Conservation (phyloP, 2,329 filamentous ascomycete species). For the Fusarium torulosum region DNA sequence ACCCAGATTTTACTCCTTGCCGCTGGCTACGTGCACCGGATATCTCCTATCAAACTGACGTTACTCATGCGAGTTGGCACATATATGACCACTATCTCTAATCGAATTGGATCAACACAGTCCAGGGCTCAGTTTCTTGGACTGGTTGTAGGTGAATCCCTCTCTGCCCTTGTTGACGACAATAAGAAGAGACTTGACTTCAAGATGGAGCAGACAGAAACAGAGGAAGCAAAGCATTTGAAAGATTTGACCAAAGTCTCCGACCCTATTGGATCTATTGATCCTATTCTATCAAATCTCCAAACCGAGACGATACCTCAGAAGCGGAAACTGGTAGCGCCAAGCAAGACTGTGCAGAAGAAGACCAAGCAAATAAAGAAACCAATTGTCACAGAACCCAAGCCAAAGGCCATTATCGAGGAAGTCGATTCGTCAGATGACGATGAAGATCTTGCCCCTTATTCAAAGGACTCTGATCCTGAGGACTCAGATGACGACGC, state of each 20-base stretch:
- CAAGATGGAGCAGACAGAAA: conserved; percentile 81
- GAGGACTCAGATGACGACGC: conserved; percentile 96
- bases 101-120: conserved; percentile 83
- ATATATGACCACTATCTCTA: conserved; percentile 86
- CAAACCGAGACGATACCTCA: conserved; percentile 1
- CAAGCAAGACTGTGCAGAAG: conserved; percentile 19
- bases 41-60: conserved; percentile 73
- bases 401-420: conserved; percentile 68
- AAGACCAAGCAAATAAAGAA: conserved; percentile 51
- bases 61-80: conserved; percentile 77
- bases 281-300: conserved; percentile 59
- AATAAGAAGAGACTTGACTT: conserved; percentile 83
- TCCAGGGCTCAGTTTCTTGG: conserved; percentile 83
- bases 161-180: conserved; percentile 74
- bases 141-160: conserved; percentile 84
- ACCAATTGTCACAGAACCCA: conserved; percentile 47
- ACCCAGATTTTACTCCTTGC: conserved; percentile 82
- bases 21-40: conserved; percentile 79
- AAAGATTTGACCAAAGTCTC: conserved; percentile 72
- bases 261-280: conserved; percentile 72
- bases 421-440: conserved; percentile 72
- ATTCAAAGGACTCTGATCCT: conserved; percentile 87
- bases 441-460: conserved; percentile 78
- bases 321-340: conserved; percentile 6
- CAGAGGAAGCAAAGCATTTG: conserved; percentile 80